These are phyloP conservation scores for Colletotrichum sidae DNA, from an alignment of 2,329 filamentous ascomycete genomes.

Conservation along the genomic window DNA sequence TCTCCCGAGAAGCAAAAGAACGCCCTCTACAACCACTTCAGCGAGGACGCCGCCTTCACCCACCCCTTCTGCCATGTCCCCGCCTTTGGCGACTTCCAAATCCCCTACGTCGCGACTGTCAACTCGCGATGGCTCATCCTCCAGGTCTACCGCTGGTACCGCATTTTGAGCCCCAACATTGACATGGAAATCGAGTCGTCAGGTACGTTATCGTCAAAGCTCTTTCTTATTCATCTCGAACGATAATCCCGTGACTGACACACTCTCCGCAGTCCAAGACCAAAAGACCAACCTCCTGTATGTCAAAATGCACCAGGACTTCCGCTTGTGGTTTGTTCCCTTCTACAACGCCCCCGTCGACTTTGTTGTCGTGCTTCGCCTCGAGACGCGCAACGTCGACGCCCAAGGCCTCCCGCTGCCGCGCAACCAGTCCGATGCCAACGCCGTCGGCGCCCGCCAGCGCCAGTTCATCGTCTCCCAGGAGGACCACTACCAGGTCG, in stretches of 20 bases:
- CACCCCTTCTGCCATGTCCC: constrained; percentile 84
- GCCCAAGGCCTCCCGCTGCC: constrained; percentile 40
- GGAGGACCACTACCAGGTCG: constrained; percentile 84
- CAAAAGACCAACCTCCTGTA: constrained; percentile 67
- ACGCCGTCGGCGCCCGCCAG: constrained; percentile 60
- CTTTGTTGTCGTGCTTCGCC: constrained; percentile 75
- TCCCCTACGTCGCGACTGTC: constrained; percentile 54
- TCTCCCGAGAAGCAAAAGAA: constrained; percentile 72
- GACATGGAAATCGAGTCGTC: constrained; percentile 72
- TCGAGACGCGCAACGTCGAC: constrained; percentile 59
- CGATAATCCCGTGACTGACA: not conserved
- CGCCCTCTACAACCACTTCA: constrained; percentile 79
- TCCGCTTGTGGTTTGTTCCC: constrained; percentile 82
- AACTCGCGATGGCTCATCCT: constrained; percentile 76
- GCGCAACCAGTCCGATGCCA: constrained; percentile 31
- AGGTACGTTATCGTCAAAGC: constrained; percentile 49
- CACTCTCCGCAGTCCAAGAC: constrained; percentile 33
- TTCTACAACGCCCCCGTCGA: constrained; percentile 76
- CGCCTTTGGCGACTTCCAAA: constrained; percentile 54
- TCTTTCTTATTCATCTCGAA: not conserved
- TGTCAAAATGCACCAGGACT: constrained; percentile 78
- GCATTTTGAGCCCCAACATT: constrained; percentile 82
- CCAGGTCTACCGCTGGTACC: constrained; percentile 85
- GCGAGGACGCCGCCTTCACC: constrained; percentile 76
- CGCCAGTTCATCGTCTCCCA: constrained; percentile 81